These are phyloP conservation scores for Candida methanosorbosa DNA, from an alignment of 805 yeast species.

Conservation along the genomic window DNA sequence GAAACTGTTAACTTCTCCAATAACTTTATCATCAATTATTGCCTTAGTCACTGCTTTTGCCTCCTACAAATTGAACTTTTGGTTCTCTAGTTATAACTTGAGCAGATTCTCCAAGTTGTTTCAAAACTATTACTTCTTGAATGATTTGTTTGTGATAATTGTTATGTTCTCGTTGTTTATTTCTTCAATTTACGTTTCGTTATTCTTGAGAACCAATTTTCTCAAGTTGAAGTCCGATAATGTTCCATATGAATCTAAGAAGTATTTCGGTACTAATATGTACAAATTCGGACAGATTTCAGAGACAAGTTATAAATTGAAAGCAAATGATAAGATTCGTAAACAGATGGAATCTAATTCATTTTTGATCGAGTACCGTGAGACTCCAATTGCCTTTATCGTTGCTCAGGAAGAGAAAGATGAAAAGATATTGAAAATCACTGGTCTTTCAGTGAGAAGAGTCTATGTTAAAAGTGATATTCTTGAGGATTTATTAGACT, in stretches of 20 bases:
- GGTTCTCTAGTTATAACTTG: slow-evolving; percentile 15
- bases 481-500: slow-evolving; percentile 51
- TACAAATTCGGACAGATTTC: slow-evolving; percentile 26
- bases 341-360: slow-evolving; percentile 34
- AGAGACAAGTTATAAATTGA: slow-evolving; percentile 7
- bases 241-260: slow-evolving; percentile 26
- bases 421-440: slow-evolving; percentile 32
- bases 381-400: slow-evolving; percentile 61
- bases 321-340: slow-evolving; percentile 9
- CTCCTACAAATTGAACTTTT: slow-evolving; percentile 12
- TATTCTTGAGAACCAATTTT: slow-evolving; percentile 37
- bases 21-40: slow-evolving; percentile 22
- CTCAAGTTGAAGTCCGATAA: slow-evolving; percentile 32
- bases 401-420: slow-evolving; percentile 30
- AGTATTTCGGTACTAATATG: slow-evolving; percentile 45
- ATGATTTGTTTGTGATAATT: slow-evolving; percentile 23
- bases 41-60: slow-evolving; percentile 13
- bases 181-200: slow-evolving; percentile 30
- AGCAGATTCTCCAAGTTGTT: slow-evolving; percentile 8
- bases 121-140: slow-evolving; percentile 13
- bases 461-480: slow-evolving; percentile 61
- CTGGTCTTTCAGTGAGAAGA: slow-evolving; percentile 50
- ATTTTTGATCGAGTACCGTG: slow-evolving; percentile 51
- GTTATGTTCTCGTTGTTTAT: slow-evolving; percentile 31
- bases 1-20: slow-evolving; percentile 37